A percentile compares a stretch with the other conserved stretches of the same genome.
These are phyloP conservation scores for Trypanosoma avium DNA, from an alignment of 208 protist genomes.

Conservation along the genomic window DNA sequence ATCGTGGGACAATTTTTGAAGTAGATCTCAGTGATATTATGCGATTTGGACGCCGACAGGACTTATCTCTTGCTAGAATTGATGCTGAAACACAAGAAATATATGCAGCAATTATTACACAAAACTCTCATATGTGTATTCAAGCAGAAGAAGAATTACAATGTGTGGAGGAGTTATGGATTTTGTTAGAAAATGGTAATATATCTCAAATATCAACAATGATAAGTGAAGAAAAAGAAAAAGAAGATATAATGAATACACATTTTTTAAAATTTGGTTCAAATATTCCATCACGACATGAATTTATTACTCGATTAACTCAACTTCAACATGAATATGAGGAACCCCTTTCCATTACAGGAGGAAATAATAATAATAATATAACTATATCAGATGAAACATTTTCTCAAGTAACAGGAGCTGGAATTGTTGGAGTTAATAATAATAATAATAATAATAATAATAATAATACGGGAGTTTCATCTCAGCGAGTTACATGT, in stretches of 20 bases:
- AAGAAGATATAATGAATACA: conserved; percentile 1
- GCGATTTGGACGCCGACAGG: conserved; percentile 60
- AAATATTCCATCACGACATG: conserved; percentile 15
- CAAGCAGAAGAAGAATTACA: conserved; percentile 43
- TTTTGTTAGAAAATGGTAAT: conserved; percentile 13
- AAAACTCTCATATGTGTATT: conserved; percentile 39
- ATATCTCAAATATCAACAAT: not conserved
- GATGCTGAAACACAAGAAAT: conserved; percentile 43
- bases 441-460: not conserved
- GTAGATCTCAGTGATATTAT: conserved; percentile 51
- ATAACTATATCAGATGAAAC: not conserved
- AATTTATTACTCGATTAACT: conserved; percentile 10
- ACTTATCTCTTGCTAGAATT: conserved; percentile 50
- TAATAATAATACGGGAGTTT: not conserved
- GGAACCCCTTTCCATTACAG: not conserved
- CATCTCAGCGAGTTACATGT: not conserved
- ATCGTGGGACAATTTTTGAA: conserved; percentile 39
- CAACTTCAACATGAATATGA: conserved; percentile 20
- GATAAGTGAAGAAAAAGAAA: not conserved
- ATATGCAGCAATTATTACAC: conserved; percentile 32
- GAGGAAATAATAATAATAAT: too few relatives aligned
- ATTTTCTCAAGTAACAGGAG: too few relatives aligned
- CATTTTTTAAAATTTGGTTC: too few relatives aligned
- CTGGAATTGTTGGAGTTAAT: too few relatives aligned
- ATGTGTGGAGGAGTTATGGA: conserved; percentile 27